Base-by-base conservation (phyloP, 2,329 filamentous ascomycete genomes). In the Trichoderma koningii region DNA sequence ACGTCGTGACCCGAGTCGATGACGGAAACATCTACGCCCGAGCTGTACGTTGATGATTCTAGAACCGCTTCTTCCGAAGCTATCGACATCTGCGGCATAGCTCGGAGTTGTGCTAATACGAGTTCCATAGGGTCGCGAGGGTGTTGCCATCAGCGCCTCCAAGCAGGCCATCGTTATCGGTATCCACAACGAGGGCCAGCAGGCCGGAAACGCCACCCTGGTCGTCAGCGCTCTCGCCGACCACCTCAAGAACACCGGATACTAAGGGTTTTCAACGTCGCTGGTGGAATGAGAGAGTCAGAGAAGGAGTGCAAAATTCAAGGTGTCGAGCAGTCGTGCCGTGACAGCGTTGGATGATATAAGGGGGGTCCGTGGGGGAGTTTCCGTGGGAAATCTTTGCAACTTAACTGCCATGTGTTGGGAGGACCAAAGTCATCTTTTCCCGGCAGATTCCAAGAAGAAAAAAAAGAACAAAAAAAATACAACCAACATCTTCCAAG, bases 101-200 rank as follows among this genome's bases (percentile, higher is more conserved):
- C 19, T 34, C 5, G 48, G 17, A 30, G 30, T 65, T n/a, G 65
- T 52, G 47, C 64, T 62, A 47, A 66, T 53, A 23, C 7, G 12
- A n/a, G 19, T 9, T 10, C 2, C 2, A 63, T 23, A 86, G 83
- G 92, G 91, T 72, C 91, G 89, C 76, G 86, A 89, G 76, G 95
- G 95, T 70, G 80, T 97, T 73, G 83, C 89, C 75, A 86, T 95
- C 72, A 88, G 89, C 79, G 96, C 96, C 84, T 96, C 94, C 73
- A 89, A 85, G 74, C 89, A 96, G 80, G 92, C 93, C 71, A 88
- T 98, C 77, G 86, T 99, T 76, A 81, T 99, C 76, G 90, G 87
- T 71, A 92, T 97, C 83, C 92, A 98, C 84, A 84, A 83, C 70
- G 92, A 96, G 77, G 77, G 77, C 68, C 81, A 88, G 71, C 83